Conservation (phyloP, 1,139 yeast genomes). For the Meyerozyma sp. region DNA sequence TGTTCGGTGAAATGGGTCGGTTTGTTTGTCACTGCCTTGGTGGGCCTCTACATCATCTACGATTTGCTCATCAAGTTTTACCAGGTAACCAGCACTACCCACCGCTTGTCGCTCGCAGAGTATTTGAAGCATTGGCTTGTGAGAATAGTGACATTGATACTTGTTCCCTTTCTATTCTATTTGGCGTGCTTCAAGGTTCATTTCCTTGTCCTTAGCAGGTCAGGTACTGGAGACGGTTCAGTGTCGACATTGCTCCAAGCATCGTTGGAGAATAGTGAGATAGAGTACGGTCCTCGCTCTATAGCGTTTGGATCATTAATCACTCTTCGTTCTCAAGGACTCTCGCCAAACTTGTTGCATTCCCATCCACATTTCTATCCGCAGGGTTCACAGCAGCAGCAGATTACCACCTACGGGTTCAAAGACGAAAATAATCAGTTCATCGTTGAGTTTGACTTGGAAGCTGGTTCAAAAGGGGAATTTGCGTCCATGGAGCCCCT, state of each 20-base stretch:
- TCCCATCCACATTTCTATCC: constrained; percentile 69
- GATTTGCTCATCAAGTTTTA: constrained; percentile 68
- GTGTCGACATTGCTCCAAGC: constrained; percentile 69
- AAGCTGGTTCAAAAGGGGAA: constrained; percentile 17
- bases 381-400: constrained; percentile 69
- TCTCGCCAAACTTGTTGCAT: constrained; percentile 64
- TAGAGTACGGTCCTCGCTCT: constrained; percentile 55
- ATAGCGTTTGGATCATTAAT: constrained; percentile 57
- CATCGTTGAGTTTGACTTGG: constrained; percentile 42
- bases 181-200: constrained; percentile 73
- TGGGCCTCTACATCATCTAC: constrained; percentile 78
- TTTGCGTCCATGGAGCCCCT: constrained; percentile 28
- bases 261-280: constrained; percentile 50
- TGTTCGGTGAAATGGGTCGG: constrained; percentile 97
- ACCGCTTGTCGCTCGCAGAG: constrained; percentile 22
- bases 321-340: constrained; percentile 68
- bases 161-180: constrained; percentile 72
- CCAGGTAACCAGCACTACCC: constrained; percentile 30
- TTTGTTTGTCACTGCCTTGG: constrained; percentile 71
- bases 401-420: constrained; percentile 70
- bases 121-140: constrained; percentile 68
- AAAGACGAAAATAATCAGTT: constrained; percentile 68
- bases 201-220: constrained; percentile 63
- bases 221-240: constrained; percentile 79
- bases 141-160: constrained; percentile 61